Evolutionary conservation across 176 grass and related monocot genomes (phyloP).

Genomic region (Alloteropsis semialata): DNA sequence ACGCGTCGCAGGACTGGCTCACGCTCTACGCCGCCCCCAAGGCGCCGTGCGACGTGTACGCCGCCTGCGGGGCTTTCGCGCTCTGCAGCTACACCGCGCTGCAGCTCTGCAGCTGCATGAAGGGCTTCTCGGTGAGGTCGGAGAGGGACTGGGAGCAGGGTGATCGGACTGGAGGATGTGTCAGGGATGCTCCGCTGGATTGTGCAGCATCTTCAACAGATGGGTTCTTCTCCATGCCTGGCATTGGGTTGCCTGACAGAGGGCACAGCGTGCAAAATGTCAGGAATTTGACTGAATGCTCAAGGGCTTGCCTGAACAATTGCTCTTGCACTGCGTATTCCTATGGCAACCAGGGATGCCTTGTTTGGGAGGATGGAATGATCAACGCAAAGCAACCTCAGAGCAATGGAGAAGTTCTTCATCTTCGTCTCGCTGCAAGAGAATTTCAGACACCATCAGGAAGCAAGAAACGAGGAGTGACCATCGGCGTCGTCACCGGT

Average conservation of each 20-base stretch:
- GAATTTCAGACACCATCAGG: conserved; percentile 13
- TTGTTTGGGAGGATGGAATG: conserved; percentile 25
- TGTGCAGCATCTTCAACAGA: conserved; percentile 27
- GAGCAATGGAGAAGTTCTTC: background rate
- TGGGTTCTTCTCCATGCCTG: conserved; percentile 21
- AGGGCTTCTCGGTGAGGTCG: conserved; percentile 31
- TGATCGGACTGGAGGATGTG: conserved; percentile 31
- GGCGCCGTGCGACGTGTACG: conserved; percentile 32
- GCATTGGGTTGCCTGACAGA: conserved; percentile 17
- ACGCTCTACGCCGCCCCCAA: conserved; percentile 26
- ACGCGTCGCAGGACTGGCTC: background rate
- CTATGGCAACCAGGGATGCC: conserved; percentile 19
- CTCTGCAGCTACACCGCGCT: background rate
- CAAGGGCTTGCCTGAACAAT: conserved; percentile 23
- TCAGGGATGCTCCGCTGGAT: conserved; percentile 21
- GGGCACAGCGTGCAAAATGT: background rate
- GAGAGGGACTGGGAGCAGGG: conserved; percentile 29
- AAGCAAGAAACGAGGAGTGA: background rate
- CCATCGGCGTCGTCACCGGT: background rate
- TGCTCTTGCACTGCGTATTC: conserved; percentile 53
- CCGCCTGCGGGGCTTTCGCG: conserved; percentile 13
- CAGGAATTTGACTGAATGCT: conserved; percentile 16
- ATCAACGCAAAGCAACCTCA: conserved; percentile 8
- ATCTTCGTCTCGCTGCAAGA: conserved; percentile 38
- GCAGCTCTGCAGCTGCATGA: conserved; percentile 30